phyloP scores from a whole-genome alignment of 768 basidiomycete genomes.

The Leccinum fibrillosum region DNA sequence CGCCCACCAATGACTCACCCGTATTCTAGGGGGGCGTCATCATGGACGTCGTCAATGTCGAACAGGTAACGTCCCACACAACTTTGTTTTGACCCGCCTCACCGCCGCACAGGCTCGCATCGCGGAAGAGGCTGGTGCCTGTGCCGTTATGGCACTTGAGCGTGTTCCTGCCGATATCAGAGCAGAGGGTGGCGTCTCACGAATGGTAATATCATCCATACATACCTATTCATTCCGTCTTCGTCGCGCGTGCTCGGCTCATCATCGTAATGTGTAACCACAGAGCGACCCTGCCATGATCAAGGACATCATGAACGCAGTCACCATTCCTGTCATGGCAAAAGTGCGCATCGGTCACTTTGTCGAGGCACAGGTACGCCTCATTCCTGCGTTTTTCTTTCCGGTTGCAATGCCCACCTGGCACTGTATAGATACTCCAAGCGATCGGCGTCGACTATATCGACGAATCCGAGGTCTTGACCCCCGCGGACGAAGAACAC shows the following conservation, averaged over 20 bases:
- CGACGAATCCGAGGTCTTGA: conserved; percentile 92
- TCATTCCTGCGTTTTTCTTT: too few species aligned
- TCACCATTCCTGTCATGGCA: conserved; percentile 97
- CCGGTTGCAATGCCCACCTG: not conserved
- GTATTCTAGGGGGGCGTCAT: conserved; percentile 70
- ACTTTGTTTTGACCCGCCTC: conserved; percentile 8
- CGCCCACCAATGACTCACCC: not conserved
- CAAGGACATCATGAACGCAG: conserved; percentile 91
- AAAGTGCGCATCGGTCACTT: conserved; percentile 97
- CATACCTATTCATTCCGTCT: not conserved
- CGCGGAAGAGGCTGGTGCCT: conserved; percentile 96
- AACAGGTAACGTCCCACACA: conserved; percentile 40
- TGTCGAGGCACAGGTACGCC: conserved; percentile 85
- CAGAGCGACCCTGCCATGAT: conserved; percentile 96
- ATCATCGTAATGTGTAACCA: not conserved
- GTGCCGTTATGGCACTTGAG: conserved; percentile 97
- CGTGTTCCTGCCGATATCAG: conserved; percentile 96
- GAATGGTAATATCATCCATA: conserved; percentile 66
- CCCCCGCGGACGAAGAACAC: conserved; percentile 93
- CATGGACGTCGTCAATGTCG: conserved; percentile 92
- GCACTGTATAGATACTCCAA: conserved; percentile 72
- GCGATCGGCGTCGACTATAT: conserved; percentile 95
- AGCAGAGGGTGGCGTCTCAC: conserved; percentile 86
- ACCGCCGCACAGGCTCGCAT: conserved; percentile 71
- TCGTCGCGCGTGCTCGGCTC: not conserved